Base-by-base conservation (phyloP, 139 green algal species). In the Chlamydomonas sphaeroides region DNA sequence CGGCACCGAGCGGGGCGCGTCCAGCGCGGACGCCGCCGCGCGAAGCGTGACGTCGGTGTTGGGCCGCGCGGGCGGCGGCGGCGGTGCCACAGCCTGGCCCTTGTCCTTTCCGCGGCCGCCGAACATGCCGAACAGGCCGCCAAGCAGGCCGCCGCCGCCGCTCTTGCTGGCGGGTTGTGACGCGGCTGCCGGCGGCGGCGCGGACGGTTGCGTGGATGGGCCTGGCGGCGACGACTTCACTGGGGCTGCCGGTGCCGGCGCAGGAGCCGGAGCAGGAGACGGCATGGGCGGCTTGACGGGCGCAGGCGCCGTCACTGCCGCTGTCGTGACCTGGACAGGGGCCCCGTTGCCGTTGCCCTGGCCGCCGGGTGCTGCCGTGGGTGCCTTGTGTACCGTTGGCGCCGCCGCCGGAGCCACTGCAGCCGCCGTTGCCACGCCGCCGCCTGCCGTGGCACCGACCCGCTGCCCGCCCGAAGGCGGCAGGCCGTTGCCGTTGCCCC, bases 81-180 rank as follows among this genome's bases (percentile, higher is more conserved):
- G 0, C 36, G 38, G 65, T 5, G 36, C 21, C 38, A 20, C 23
- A 11, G 3, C 63, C 10, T 3, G 33, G 17, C 11, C 4, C 30
- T 32, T 10, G 23, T 5, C 30, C 39, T 39, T 57, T 6, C 17
- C 5, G 21, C 5, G 5, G 17, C 56, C 56, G 41, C 56, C 38
- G 0, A 80, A 69, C 2, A 68, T 3, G 17, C 73, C 57, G 25
- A 80, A 30, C 3, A 80, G 39, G 26, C 57, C 73, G 18, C 57
- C 57, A 1, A 80, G 23, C 1, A 80, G 38, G 17, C 73, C 73
- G 56, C 73, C 73, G 30, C 56, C 73, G 65, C 35, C 17, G 49
- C 45, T 32, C 25, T 32, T 45, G 18, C 20, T 45, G 33, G 33
- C 39, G 25, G 32, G 49, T 6, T 10, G 41, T 41, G 67, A 23